Base-by-base conservation (phyloP, 768 basidiomycete species). In the Tylopilus felleus region DNA sequence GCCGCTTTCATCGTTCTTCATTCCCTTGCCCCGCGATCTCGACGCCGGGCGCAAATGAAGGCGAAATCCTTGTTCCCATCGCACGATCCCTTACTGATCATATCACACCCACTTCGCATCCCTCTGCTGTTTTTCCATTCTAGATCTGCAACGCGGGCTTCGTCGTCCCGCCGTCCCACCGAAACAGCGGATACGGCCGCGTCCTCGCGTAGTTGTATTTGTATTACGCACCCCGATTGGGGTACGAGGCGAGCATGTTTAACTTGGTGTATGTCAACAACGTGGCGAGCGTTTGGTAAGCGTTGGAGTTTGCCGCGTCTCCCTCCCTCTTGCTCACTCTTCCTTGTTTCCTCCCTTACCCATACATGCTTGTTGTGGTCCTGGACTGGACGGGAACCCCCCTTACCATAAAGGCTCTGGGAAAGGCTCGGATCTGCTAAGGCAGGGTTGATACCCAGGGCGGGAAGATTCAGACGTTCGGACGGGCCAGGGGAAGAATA, bases 91-190 rank as follows among this genome's bases (percentile, higher is more conserved):
- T 8, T 36, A 14, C 36, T 28, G 52, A 53, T 41, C 52, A 29
- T 13, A 38, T 38, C 36, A 38, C 6, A 22, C 36, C 44, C n/a
- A n/a, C n/a, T n/a, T 41, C 27, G n/a, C 21, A 4, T 6, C 27
- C 40, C 3, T n/a, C 8, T n/a, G 23, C 23, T 14, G 6, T 39
- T 17, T 5, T 8, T 25, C 21, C 47, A 38, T 14, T 43, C 36
- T 33, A 91, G 86, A 88, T 89, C 56, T 93, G 91, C 72, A 97
- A 96, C 62, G 93, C 81, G 5, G 94, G 94, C 3, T 97, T 97
- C 71, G 75, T 96, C 33, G 85, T 94, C 8, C 82, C 86, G 21
- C 76, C 80, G 6, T 62, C 63, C 0, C 81, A 84, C 29, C 79
- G 91, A 23, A 83, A 83, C 3, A 71, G 75, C 33, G 84, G 87